Percentiles rank a stretch among this genome's conserved stretches.
These are phyloP conservation scores for Sarocladium kiliense DNA, from an alignment of 2,329 filamentous ascomycete genomes.

Conservation along the genomic window DNA sequence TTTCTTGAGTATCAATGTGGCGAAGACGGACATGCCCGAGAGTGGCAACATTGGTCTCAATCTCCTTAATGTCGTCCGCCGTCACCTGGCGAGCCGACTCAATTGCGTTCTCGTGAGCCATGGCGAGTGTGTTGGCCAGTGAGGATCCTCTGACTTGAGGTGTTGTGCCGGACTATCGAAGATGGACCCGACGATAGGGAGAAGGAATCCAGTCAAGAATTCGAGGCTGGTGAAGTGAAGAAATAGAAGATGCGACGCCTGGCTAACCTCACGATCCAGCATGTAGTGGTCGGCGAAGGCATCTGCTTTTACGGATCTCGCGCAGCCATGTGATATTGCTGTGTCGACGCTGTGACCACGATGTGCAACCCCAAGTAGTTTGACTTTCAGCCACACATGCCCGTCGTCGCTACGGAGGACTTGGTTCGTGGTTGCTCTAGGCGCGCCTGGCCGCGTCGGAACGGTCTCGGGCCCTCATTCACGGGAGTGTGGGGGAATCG, in stretches of 20 bases:
- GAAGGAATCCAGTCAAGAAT: background rate
- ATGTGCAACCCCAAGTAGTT: background rate
- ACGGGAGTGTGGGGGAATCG: background rate
- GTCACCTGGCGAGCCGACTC: background rate
- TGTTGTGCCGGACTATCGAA: background rate
- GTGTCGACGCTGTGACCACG: background rate
- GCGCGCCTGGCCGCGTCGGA: background rate
- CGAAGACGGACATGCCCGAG: background rate
- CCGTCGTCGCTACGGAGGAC: too few species aligned
- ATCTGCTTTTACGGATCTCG: background rate
- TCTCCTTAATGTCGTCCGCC: background rate
- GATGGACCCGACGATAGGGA: too few species aligned
- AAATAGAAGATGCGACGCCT: background rate
- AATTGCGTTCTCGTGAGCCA: background rate
- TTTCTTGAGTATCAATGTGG: background rate
- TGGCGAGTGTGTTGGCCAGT: background rate
- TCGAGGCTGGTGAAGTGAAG: background rate
- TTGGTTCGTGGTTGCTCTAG: background rate
- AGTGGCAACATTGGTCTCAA: background rate
- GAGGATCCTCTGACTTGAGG: background rate
- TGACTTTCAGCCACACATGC: background rate
- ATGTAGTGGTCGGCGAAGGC: background rate
- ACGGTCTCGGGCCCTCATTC: background rate
- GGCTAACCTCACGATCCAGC: background rate
- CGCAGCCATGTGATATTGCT: background rate